These are phyloP conservation scores for Russula sp. DNA, from an alignment of 768 basidiomycete genomes.

Conservation along the genomic window DNA sequence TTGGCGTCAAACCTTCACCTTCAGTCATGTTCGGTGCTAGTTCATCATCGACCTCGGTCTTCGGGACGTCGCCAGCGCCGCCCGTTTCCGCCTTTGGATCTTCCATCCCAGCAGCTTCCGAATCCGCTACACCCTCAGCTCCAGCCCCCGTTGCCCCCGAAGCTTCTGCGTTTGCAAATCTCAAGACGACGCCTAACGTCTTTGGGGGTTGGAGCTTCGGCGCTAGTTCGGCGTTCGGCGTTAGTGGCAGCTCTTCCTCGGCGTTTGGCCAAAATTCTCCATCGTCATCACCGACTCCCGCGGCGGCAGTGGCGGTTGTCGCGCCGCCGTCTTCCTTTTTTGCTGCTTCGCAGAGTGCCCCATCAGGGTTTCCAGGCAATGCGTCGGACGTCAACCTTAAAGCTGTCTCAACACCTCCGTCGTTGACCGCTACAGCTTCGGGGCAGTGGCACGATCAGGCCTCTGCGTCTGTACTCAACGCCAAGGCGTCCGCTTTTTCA, in stretches of 20 bases:
- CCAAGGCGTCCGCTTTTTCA: constrained; percentile 29
- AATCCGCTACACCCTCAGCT: constrained; percentile 6
- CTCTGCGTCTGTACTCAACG: constrained; percentile 18
- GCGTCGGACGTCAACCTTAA: neutral
- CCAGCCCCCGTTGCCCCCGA: constrained; percentile 12
- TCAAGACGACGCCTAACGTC: constrained; percentile 38
- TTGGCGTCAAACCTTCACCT: constrained; percentile 35
- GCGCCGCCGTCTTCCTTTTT: constrained; percentile 14
- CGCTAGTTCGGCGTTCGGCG: constrained; percentile 28
- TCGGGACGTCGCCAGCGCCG: constrained; percentile 24
- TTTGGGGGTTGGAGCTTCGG: constrained; percentile 38
- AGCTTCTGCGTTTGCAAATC: constrained; percentile 37
- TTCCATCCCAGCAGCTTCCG: constrained; percentile 26
- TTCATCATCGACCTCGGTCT: constrained; percentile 30
- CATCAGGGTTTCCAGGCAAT: neutral
- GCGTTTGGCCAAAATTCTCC: too few relatives aligned
- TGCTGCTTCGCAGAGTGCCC: constrained; percentile 10
- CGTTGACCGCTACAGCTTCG: constrained; percentile 19
- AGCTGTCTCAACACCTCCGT: constrained; percentile 22
- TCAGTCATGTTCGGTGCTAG: constrained; percentile 24
- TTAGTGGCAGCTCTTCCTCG: constrained; percentile 22
- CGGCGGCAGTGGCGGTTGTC: neutral
- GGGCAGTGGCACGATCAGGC: constrained; percentile 2
- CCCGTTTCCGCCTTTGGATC: constrained; percentile 20
- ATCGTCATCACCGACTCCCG: neutral